A percentile compares a stretch with the other conserved stretches of the same genome.
Evolutionary conservation across 2,329 filamentous ascomycete species (phyloP).

Genomic region (Talaromyces sp.): DNA sequence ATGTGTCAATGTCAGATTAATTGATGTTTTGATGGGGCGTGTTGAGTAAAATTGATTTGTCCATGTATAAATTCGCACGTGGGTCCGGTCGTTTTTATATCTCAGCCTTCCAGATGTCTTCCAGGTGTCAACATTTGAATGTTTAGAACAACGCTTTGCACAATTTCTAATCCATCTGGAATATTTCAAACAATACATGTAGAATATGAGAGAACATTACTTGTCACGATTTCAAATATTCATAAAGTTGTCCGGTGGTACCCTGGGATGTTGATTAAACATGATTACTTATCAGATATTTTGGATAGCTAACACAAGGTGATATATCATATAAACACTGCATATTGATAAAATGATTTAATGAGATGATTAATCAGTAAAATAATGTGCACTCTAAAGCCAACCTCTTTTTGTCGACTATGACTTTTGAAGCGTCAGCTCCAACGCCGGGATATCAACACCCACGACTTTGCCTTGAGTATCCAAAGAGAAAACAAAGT

Average conservation of each 20-base stretch:
- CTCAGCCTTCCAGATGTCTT: neutral
- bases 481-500: slow-evolving; percentile 21
- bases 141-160: neutral
- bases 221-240: neutral
- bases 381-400: neutral
- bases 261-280: neutral
- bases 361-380: neutral
- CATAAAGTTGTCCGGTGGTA: neutral
- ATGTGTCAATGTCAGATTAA: neutral
- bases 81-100: neutral
- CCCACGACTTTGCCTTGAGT: slow-evolving; percentile 14
- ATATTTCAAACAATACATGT: neutral
- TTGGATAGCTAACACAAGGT: neutral
- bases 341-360: neutral
- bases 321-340: neutral
- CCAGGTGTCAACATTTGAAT: too few species aligned
- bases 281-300: neutral
- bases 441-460: slow-evolving; percentile 14
- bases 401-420: neutral
- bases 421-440: neutral
- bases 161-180: neutral
- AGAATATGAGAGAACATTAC: neutral
- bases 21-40: neutral
- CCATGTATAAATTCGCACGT: too few species aligned
- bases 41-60: too few species aligned